Base-by-base conservation (phyloP, 2,329 filamentous ascomycete genomes). In the Alternaria hordeiaustralica region DNA sequence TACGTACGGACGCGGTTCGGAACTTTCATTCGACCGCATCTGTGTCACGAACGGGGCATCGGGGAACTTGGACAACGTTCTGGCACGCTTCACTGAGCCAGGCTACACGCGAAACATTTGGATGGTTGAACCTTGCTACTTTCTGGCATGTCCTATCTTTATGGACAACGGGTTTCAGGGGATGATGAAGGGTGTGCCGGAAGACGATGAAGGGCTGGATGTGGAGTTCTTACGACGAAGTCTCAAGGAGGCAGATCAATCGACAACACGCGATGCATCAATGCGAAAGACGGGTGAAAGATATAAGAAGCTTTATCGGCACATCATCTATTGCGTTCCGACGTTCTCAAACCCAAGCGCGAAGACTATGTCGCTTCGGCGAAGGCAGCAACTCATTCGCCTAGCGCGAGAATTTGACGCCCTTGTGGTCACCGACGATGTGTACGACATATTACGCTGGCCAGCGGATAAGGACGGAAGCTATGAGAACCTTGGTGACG, bases 301-400 rank as follows among this genome's bases (percentile, higher is more conserved):
- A 9, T 84, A 87, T 78, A 85, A 88, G 54, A 95, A 95, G 75
- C 86, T 92, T 59, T 97, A 96, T 81, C 89, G 88, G 55, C 91
- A 96, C 74, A 78, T 97, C 70, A 89, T 97, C 69, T 97, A 97
- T 78, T 87, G 88, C 45, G 93, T 96, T 18, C 92, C 94, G 0
- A 92, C 93, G 0, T 95, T 93, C 76, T 88, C 92, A 58, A 97
- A 97, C 76, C 94, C 94, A 0, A 92, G 90, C 0, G 92, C 90
- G 15, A 90, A 89, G 72, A 92, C 91, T 5, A 93, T 95, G 88
- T 88, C 89, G 11, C 78, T 92, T 2, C 72, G 80, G n/a, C 87
- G 90, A 21, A 86, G 94, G 1, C 81, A 88, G 64, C 82, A 82
- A 7, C 85, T 97, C 4, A 88, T 97, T 23, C 82, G 82, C 6